These are phyloP conservation scores for Catharanthus roseus DNA, from an alignment of 257 asterid genomes.

Conservation along the genomic window DNA sequence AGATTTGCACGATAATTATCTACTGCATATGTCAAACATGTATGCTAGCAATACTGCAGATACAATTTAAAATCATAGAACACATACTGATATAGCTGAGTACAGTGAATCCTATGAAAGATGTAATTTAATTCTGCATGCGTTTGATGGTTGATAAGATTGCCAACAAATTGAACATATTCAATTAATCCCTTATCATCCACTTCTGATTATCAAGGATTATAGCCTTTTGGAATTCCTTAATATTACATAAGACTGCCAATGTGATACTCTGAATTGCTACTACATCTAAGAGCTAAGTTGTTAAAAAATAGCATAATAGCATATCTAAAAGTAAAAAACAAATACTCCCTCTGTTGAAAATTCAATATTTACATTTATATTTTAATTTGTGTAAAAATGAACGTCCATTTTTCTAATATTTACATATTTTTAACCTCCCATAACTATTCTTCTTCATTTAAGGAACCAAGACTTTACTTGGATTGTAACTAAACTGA, in stretches of 20 bases:
- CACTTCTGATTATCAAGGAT: background rate
- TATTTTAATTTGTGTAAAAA: too few relatives aligned
- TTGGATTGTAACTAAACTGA: too few relatives aligned
- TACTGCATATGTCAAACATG: background rate
- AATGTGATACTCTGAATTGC: background rate
- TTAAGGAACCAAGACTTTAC: too few relatives aligned
- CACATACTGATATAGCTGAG: too few relatives aligned
- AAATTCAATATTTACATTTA: too few relatives aligned
- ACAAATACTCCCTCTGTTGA: too few relatives aligned
- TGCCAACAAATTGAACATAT: background rate
- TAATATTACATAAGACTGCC: background rate
- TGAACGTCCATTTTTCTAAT: too few relatives aligned
- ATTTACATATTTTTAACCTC: too few relatives aligned
- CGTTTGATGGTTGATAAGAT: background rate
- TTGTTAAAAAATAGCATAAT: too few relatives aligned
- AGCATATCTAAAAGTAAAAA: too few relatives aligned
- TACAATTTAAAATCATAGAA: background rate
- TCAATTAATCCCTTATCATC: background rate
- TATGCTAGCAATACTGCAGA: background rate
- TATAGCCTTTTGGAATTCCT: background rate
- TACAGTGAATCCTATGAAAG: background rate
- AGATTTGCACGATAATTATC: background rate
- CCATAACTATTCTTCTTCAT: too few relatives aligned
- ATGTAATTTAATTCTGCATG: background rate
- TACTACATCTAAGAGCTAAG: background rate